These are phyloP conservation scores for Aspergillus terreus DNA, from an alignment of 2,329 filamentous ascomycete genomes.

Conservation along the genomic window DNA sequence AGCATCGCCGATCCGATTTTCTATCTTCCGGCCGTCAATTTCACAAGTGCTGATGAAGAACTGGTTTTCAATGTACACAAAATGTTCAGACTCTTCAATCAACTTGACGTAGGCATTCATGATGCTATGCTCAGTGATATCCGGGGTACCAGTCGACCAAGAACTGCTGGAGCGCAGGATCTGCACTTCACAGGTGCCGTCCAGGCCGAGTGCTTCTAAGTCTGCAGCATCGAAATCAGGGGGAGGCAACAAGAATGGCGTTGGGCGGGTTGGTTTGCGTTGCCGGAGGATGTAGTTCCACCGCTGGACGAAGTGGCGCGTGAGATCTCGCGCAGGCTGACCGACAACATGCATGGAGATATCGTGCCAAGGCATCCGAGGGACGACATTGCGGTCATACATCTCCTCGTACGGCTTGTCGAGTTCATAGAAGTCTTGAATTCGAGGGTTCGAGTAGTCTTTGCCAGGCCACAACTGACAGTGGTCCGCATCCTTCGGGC, in stretches of 20 bases:
- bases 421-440: slow-evolving; percentile 90
- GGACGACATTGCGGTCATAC: slow-evolving; percentile 86
- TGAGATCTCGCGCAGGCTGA: slow-evolving; percentile 89
- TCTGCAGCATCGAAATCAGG: slow-evolving; percentile 87
- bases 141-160: slow-evolving; percentile 85
- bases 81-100: slow-evolving; percentile 93
- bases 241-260: slow-evolving; percentile 87
- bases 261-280: slow-evolving; percentile 86
- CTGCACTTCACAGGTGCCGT: slow-evolving; percentile 94
- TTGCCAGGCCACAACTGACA: slow-evolving; percentile 97
- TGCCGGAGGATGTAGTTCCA: slow-evolving; percentile 97
- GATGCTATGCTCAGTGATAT: slow-evolving; percentile 87
- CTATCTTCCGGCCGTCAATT: slow-evolving; percentile 79
- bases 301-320: slow-evolving; percentile 91
- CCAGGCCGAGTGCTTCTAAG: slow-evolving; percentile 79
- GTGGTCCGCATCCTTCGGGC: slow-evolving; percentile 81
- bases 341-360: slow-evolving; percentile 97
- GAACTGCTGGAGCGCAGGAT: slow-evolving; percentile 84
- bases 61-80: slow-evolving; percentile 98
- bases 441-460: slow-evolving; percentile 94
- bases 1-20: slow-evolving; percentile 92
- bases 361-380: slow-evolving; percentile 98
- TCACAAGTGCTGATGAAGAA: slow-evolving; percentile 95
- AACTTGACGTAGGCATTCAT: slow-evolving; percentile 92
- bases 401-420: slow-evolving; percentile 97